Base-by-base conservation (phyloP, 2,329 filamentous ascomycete genomes). In the Aspergillus caelatus region DNA sequence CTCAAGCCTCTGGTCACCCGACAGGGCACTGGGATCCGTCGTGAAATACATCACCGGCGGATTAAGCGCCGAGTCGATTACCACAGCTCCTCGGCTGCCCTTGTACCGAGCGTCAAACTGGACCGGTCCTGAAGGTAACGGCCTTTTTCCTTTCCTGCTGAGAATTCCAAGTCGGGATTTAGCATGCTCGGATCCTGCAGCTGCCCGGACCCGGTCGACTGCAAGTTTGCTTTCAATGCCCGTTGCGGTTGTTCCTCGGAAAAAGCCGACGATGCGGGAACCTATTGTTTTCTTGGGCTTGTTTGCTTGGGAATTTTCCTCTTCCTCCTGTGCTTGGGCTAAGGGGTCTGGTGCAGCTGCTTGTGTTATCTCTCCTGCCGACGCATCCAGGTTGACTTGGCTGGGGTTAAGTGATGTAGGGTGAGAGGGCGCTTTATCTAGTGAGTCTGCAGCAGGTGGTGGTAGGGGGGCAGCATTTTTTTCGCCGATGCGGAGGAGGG, bases 401-500 rank as follows among this genome's bases (percentile, higher is more conserved):
- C 85, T 84, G 16, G 67, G 67, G 19, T 62, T 58, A 3, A 73
- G 69, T 4, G 71, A 69, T 71, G 26, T 82, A 77, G 14, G 77
- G 68, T 4, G 72, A 65, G 19, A 81, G 74, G 19, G 75, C 75
- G 87, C 52, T 23, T 36, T 54, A 9, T 36, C 4, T 32, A 36
- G 5, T 32, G 52, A 14, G 30, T 54, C 30, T 12, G 52, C 36
- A 10, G 86, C 86, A 28, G 85, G 84, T 19, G 86, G 88, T 0
- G 92, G 92, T 0, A 96, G 78, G 0, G 93, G 93, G 0, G 91
- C 89, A 67, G 91, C 91, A 77, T 94, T 94, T n/a, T 87, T 87
- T 77, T 96, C 93, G 50, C 92, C 92, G 36, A 94, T 88, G 9
- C 93, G 90, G 10, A 96, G 86, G 1, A 96, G 83, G 0, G 93